A percentile compares a stretch with the other conserved stretches of the same genome.
Conservation (phyloP, 2,329 filamentous ascomycete genomes). For the Colletotrichum melonis region DNA sequence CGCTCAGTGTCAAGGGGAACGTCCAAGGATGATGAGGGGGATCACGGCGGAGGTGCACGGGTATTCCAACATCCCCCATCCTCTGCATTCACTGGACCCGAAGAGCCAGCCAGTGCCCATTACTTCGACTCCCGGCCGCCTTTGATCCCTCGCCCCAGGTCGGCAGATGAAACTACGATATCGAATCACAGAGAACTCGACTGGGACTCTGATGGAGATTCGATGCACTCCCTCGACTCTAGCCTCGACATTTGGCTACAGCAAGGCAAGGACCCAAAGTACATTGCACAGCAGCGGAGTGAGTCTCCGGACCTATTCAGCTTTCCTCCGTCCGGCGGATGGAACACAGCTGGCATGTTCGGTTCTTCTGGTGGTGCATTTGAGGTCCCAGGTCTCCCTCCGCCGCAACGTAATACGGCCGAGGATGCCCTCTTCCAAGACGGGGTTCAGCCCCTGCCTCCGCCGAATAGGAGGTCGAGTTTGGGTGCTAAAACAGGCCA, state of each 20-base stretch:
- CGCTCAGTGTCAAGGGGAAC: constrained; percentile 43
- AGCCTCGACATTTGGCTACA: constrained; percentile 69
- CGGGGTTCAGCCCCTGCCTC: constrained; percentile 54
- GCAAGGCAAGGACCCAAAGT: constrained; percentile 57
- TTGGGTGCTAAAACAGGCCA: constrained; percentile 59
- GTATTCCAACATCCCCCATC: constrained; percentile 44
- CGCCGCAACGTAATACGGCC: constrained; percentile 52
- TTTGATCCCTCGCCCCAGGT: constrained; percentile 55
- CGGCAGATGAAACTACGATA: constrained; percentile 58
- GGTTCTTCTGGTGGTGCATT: constrained; percentile 47
- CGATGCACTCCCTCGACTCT: constrained; percentile 56
- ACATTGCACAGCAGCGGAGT: constrained; percentile 26
- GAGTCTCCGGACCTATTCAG: constrained; percentile 65
- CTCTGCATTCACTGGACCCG: constrained; percentile 46
- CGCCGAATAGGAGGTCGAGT: constrained; percentile 65
- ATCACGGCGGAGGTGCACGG: constrained; percentile 35
- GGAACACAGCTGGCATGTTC: constrained; percentile 62
- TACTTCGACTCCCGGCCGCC: constrained; percentile 45
- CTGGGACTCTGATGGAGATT: constrained; percentile 58
- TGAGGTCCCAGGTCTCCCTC: constrained; percentile 43
- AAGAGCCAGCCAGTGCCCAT: constrained; percentile 34
- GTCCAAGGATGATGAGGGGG: constrained; percentile 35
- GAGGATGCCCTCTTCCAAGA: constrained; percentile 51
- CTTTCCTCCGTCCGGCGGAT: constrained; percentile 58
- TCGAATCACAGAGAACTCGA: constrained; percentile 53